These are phyloP conservation scores for Dactylellina parvicollis DNA, from an alignment of 2,329 filamentous ascomycete species.

Conservation along the genomic window DNA sequence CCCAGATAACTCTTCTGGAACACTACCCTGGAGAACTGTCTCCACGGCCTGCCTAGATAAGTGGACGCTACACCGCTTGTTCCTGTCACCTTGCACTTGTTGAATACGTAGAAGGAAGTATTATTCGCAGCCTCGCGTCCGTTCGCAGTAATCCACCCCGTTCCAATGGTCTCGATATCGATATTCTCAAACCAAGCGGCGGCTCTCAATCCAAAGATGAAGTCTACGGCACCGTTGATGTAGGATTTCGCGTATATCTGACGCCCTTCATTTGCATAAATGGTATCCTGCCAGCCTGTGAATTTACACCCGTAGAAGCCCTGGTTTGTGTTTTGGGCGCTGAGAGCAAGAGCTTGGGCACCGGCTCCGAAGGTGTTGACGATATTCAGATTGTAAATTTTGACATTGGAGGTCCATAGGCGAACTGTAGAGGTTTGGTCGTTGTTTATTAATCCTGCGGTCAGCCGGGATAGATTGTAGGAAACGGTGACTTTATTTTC, in stretches of 20 bases:
- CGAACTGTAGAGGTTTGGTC: conserved; percentile 67
- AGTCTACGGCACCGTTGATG: conserved; percentile 70
- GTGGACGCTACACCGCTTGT: conserved; percentile 62
- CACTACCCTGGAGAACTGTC: conserved; percentile 62
- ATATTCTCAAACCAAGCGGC: conserved; percentile 66
- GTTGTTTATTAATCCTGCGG: conserved; percentile 63
- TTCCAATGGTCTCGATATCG: conserved; percentile 65
- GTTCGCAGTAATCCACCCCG: conserved; percentile 65
- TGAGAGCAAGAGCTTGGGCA: conserved; percentile 67
- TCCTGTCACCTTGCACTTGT: conserved; percentile 65
- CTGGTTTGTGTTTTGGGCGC: conserved; percentile 66
- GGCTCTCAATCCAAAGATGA: conserved; percentile 69
- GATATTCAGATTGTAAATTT: conserved; percentile 72
- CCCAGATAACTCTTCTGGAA: conserved; percentile 67
- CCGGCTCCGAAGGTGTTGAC: conserved; percentile 64
- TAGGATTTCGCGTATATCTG: conserved; percentile 69
- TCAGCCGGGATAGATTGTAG: conserved; percentile 64
- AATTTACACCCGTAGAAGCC: conserved; percentile 70
- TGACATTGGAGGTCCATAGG: conserved; percentile 65
- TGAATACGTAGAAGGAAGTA: conserved; percentile 68
- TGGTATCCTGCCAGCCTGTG: conserved; percentile 69
- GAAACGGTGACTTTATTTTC: conserved; percentile 69
- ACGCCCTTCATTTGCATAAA: conserved; percentile 65
- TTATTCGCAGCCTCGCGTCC: conserved; percentile 62
- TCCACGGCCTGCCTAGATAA: conserved; percentile 68